Conservation (phyloP, 305 asterid genomes). For the Ilex paraguariensis region DNA sequence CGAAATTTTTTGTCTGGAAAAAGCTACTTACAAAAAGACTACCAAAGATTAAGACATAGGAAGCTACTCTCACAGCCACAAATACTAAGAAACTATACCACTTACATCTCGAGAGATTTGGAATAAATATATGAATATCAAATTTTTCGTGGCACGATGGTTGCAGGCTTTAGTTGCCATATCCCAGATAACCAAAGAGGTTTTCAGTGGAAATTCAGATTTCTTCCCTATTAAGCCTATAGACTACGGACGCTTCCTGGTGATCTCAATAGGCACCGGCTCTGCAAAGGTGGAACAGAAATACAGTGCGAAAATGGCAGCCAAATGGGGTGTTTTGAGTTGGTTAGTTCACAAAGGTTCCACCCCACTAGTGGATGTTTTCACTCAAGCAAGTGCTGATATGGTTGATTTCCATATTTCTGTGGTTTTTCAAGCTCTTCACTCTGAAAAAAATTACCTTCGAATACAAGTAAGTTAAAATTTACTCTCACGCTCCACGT, state of each 20-base stretch:
- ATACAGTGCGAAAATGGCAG: conserved; percentile 28
- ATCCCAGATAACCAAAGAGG: conserved; percentile 23
- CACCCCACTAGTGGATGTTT: conserved; percentile 31
- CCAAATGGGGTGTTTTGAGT: conserved; percentile 39
- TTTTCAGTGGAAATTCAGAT: conserved; percentile 13
- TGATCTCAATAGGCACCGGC: conserved; percentile 43
- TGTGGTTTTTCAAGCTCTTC: conserved; percentile 29
- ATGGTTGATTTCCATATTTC: conserved; percentile 41
- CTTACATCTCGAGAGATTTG: too few species aligned
- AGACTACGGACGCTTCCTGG: conserved; percentile 30
- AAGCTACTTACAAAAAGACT: too few species aligned
- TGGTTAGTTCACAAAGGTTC: conserved; percentile 28
- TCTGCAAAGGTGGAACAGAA: conserved; percentile 23
- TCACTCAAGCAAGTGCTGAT: conserved; percentile 35
- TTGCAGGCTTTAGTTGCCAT: conserved; percentile 7
- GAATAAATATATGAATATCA: too few species aligned
- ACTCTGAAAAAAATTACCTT: conserved; percentile 27
- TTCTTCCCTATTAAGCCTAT: conserved; percentile 21
- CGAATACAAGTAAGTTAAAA: conserved; percentile 31
- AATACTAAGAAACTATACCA: too few species aligned
- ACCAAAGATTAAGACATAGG: too few species aligned
- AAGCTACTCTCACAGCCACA: too few species aligned
- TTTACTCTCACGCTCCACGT: too few species aligned
- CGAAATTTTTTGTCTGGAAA: too few species aligned
- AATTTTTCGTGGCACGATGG: too few species aligned